These are phyloP conservation scores for Chrysanthemum seticuspe DNA, from an alignment of 129 eudicot genomes.

Conservation along the genomic window DNA sequence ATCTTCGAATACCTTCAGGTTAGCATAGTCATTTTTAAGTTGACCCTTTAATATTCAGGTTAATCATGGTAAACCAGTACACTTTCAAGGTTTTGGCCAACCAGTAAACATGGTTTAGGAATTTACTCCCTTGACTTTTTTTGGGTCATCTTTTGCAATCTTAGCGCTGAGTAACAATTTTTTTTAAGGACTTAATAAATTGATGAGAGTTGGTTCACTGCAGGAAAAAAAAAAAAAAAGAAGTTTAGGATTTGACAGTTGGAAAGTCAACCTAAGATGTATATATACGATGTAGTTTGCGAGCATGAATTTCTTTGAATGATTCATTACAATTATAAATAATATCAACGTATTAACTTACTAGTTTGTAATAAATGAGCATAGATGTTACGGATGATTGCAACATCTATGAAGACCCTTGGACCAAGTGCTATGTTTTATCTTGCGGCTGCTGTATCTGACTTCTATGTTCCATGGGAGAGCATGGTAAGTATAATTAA, in stretches of 20 bases:
- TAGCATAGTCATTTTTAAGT: not conserved
- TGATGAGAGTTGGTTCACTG: no score
- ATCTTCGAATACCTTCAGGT: slow-evolving; percentile 99
- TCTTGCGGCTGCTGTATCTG: slow-evolving; percentile 99
- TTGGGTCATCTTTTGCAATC: no score
- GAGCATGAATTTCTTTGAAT: not conserved
- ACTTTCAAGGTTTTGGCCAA: no score
- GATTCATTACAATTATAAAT: not conserved
- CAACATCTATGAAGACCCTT: slow-evolving; percentile 57
- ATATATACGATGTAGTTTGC: not conserved
- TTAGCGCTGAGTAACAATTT: no score
- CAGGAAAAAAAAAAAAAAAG: no score
- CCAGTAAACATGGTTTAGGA: no score
- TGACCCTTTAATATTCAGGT: not conserved
- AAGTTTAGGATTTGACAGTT: no score
- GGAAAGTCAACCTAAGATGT: no score
- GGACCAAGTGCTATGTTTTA: slow-evolving; percentile 86
- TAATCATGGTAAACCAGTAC: not conserved
- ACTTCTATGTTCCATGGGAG: slow-evolving; percentile 98
- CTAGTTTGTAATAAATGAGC: slow-evolving; percentile 21
- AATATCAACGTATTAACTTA: no score
- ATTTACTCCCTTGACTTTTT: not conserved
- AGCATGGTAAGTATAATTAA: slow-evolving; percentile 60
- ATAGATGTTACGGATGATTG: slow-evolving; percentile 72
- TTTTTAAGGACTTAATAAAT: no score